Base-by-base conservation (phyloP, 257 asterid genomes). In the Verbascum thapsus region DNA sequence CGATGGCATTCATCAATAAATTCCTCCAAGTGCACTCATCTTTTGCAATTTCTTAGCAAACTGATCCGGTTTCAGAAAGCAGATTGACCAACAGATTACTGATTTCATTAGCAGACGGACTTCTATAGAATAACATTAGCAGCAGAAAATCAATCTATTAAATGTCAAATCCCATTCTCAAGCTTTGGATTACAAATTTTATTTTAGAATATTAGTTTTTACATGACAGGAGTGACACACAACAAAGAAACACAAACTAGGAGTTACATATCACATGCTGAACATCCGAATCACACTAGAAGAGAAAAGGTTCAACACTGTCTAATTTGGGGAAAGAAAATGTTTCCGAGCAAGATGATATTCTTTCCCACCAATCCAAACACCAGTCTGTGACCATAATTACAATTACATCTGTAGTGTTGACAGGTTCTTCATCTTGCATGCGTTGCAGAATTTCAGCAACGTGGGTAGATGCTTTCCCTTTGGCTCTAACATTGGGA, bases 401-500 rank as follows among this genome's bases (percentile, higher is more conserved):
- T 8, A 41, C 1, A 60, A 41, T 75, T 85, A 90, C 99, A 72
- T 90, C 94, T 19, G 95, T 73, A 26, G 76, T 66, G 72, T 75
- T 82, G 57, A 82, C 92, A 61, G 99, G 96, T 67, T 94, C 96
- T 90, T 94, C 96, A 61, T 73, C 76, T 81, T 90, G 97, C 96
- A 94, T 85, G 71, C 91, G 87, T 68, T 73, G 81, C 75, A 94
- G 67, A 73, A 94, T 87, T 73, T 90, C 97, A 58, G 96, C 95
- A 75, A 94, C 87, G 13, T 88, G 88, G 57, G 80, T 78, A 56
- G 99, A 85, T 50, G 84, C 96, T 78, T 80, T 94, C 39, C 99
- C 99, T 84, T 90, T 85, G 70, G 97, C 95, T 80, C 99, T 90
- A 68, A 94, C 76, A 84, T 94, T 94, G 10, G 96, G 99, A 67